Conservation (phyloP, 768 basidiomycete genomes). For the Fistulinella prunicolor region DNA sequence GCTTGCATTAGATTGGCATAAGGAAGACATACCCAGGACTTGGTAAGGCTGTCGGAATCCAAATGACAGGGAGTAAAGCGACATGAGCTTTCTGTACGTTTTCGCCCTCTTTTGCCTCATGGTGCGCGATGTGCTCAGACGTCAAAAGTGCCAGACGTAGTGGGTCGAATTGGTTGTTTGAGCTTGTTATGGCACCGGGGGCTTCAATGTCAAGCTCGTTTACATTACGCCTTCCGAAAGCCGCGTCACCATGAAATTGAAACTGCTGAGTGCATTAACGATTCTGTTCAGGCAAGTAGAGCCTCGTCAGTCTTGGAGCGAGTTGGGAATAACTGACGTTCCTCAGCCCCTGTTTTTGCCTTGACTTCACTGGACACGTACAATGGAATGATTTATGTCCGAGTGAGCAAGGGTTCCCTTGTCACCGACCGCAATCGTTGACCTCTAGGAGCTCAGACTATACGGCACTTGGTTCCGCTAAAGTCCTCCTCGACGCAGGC, state of each 20-base stretch:
- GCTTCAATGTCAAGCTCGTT: too few relatives aligned
- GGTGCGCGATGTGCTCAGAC: slow-evolving; percentile 8
- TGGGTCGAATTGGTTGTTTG: too few relatives aligned
- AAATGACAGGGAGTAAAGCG: slow-evolving; percentile 80
- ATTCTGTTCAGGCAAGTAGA: slow-evolving; percentile 15
- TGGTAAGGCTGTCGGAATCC: slow-evolving; percentile 95
- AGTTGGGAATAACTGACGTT: slow-evolving; percentile 2
- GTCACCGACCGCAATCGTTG: slow-evolving; percentile 7
- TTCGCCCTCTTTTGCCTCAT: slow-evolving; percentile 98
- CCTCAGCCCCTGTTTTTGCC: slow-evolving; percentile 33
- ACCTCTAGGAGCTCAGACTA: slow-evolving; percentile 28
- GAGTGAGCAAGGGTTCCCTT: slow-evolving; percentile 36
- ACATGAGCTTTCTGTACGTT: slow-evolving; percentile 92
- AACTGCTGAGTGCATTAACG: slow-evolving; percentile 4
- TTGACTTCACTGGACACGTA: slow-evolving; percentile 61
- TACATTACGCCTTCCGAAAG: neutral
- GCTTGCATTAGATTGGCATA: neutral
- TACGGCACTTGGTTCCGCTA: slow-evolving; percentile 50
- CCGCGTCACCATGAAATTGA: slow-evolving; percentile 16
- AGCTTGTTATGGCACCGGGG: too few relatives aligned
- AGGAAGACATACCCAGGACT: slow-evolving; percentile 61
- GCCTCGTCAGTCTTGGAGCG: neutral
- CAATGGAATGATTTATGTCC: slow-evolving; percentile 72
- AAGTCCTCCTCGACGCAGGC: slow-evolving; percentile 61
- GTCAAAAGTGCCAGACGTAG: too few relatives aligned